Percentiles rank a stretch among this genome's conserved stretches.
Conservation (phyloP, 2,329 filamentous ascomycete species). For the Hawksworthiomyces lignivorus region DNA sequence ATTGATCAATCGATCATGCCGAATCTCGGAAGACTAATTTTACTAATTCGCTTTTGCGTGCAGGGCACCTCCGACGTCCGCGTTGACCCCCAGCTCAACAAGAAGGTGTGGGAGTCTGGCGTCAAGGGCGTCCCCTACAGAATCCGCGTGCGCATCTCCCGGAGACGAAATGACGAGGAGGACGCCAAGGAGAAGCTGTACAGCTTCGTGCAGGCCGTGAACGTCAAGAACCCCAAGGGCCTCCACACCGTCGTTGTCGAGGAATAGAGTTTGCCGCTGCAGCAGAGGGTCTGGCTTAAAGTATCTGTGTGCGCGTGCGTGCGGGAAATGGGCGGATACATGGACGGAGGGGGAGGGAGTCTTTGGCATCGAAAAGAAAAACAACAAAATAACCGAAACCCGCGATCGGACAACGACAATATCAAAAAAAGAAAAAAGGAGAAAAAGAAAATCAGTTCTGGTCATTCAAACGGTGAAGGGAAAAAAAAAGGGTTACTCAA, state of each 20-base stretch:
- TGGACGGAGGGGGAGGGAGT: conserved; percentile 17
- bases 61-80: conserved; percentile 96
- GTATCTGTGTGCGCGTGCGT: too few relatives aligned
- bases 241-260: conserved; percentile 85
- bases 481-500: conserved; percentile 24
- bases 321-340: conserved; percentile 18
- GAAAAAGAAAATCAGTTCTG: conserved; percentile 1
- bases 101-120: conserved; percentile 99
- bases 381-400: conserved; percentile 20
- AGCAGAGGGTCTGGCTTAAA: too few relatives aligned
- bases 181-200: conserved; percentile 99
- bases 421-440: conserved; percentile 13
- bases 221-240: conserved; percentile 99
- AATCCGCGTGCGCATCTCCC: conserved; percentile 95
- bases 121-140: conserved; percentile 98
- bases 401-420: too few relatives aligned
- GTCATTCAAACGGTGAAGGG: background rate
- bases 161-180: conserved; percentile 99
- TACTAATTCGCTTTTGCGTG: too few relatives aligned
- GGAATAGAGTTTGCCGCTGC: conserved; percentile 57
- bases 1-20: too few relatives aligned
- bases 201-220: conserved; percentile 99
- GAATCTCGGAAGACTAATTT: too few relatives aligned
- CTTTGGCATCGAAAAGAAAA: too few relatives aligned
- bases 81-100: conserved; percentile 97